A percentile compares a stretch with the other conserved stretches of the same genome.
phyloP scores from a whole-genome alignment of 2,329 filamentous ascomycete species.

The Metarhizium humberi region DNA sequence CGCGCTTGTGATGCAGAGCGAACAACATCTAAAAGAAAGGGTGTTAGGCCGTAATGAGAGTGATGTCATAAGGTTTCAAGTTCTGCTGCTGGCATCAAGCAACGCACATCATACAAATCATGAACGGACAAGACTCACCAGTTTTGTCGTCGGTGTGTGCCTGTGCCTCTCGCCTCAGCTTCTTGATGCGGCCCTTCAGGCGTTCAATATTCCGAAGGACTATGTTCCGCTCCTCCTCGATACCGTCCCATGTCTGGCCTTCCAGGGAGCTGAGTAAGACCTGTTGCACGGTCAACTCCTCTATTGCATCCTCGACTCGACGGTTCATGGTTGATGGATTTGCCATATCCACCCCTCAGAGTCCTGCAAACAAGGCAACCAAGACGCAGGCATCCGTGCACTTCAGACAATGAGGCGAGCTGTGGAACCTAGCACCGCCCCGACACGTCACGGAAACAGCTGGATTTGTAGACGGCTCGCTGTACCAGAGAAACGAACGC shows the following conservation, averaged over 20 bases:
- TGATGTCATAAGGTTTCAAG: background rate
- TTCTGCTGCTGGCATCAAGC: background rate
- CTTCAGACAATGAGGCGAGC: background rate
- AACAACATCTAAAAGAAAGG: background rate
- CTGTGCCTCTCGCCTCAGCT: constrained; percentile 2
- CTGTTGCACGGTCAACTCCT: constrained; percentile 33
- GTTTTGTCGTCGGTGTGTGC: background rate
- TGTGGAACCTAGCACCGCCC: background rate
- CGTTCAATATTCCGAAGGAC: constrained; percentile 10
- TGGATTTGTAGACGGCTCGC: background rate
- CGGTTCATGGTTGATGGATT: constrained; percentile 11
- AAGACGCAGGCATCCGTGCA: constrained; percentile 4
- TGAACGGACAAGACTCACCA: background rate
- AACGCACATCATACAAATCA: background rate
- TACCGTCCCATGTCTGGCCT: constrained; percentile 15
- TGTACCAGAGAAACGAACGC: too few species aligned
- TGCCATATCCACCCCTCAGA: constrained; percentile 9
- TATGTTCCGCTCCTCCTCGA: constrained; percentile 15
- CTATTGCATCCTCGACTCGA: constrained; percentile 17
- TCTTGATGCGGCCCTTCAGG: constrained; percentile 22
- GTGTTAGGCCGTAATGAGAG: background rate
- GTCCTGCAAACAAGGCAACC: constrained; percentile 7
- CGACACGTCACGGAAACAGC: background rate
- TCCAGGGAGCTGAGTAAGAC: constrained; percentile 34
- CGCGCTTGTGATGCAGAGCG: background rate